phyloP scores from a whole-genome alignment of 768 basidiomycete species.

The Amanita rimosa region DNA sequence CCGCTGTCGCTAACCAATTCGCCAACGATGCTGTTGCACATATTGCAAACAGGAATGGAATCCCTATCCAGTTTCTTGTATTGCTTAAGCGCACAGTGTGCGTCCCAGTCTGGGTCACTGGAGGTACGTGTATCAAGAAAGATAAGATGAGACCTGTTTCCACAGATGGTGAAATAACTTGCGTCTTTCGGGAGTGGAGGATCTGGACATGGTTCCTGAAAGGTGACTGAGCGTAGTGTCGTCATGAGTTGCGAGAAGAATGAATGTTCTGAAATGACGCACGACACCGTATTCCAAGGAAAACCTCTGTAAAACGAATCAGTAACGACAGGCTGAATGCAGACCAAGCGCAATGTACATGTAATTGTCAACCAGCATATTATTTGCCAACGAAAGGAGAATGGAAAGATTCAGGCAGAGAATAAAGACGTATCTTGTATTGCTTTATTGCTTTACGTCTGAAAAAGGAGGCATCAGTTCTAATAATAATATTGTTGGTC shows the following conservation, averaged over 20 bases:
- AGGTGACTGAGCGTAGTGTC: constrained; percentile 42
- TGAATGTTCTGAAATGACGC: constrained; percentile 14
- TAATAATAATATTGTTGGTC: no score
- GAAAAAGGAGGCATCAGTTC: background rate
- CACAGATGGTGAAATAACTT: constrained; percentile 75
- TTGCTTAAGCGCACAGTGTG: constrained; percentile 62
- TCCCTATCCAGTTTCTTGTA: constrained; percentile 79
- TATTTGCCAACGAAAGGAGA: constrained; percentile 45
- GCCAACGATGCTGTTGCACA: constrained; percentile 54
- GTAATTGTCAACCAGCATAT: constrained; percentile 67
- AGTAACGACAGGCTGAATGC: background rate
- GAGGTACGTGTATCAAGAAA: background rate
- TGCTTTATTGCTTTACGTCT: constrained; percentile 76
- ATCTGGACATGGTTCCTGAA: constrained; percentile 77
- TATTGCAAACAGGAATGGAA: constrained; percentile 73
- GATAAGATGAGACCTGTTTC: constrained; percentile 46
- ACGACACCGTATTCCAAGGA: constrained; percentile 87
- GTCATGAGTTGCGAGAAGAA: background rate
- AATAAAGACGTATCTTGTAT: constrained; percentile 61
- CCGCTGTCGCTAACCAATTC: no score
- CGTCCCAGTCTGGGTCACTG: background rate
- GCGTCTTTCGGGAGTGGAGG: constrained; percentile 70
- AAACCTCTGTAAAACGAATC: constrained; percentile 45
- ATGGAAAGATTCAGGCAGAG: constrained; percentile 59
- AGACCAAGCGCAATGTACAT: constrained; percentile 35